Base-by-base conservation (phyloP, 495 filamentous ascomycete species). In the Podospora conica region DNA sequence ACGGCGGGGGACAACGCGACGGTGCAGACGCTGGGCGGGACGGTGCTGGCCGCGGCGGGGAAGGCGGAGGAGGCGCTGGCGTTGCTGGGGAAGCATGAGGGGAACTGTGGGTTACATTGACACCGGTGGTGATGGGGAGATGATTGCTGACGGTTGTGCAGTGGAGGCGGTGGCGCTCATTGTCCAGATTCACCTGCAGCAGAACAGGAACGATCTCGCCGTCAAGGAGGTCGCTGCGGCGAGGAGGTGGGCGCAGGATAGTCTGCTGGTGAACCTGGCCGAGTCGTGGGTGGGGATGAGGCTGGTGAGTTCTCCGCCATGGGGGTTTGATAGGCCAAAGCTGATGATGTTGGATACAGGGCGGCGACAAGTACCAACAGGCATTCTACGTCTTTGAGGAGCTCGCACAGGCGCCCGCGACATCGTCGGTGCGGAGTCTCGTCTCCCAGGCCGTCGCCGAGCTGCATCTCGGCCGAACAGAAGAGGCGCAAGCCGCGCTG, bases 301-400 rank as follows among this genome's bases (percentile, higher is more conserved):
- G 73, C 76, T 95, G 77, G 93, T 96, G 84, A 55, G 88, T 85
- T 48, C 24, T 25, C 40, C 22, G n/a, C 9, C 2, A 9, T 40
- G n/a, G 25, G 2, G 0, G 10, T 27, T 15, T 59, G 18, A 10
- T 3, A 53, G 24, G 40, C 61, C 59, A 70, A 40, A 68, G 55
- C 11, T 10, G 40, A 31, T 15, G 48, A 24, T 55, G n/a, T 23
- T 2, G 8, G 10, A 55, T 64, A 55, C 60, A 96, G 91, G 95
- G 95, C 73, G 93, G 92, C 67, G 94, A 97, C 68, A 93, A 91
- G 77, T 98, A 98, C 81, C 95, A 98, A 76, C 90, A 92, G 69
- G 90, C 94, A 40, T 98, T 95, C 81, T 98, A 98, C 84, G 93
- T 98, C 70, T 98, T 92, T 74, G 94, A 97, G 79, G 95, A 98